Evolutionary conservation across 768 basidiomycete species (phyloP).

Genomic region (Cytidiella melzeri): DNA sequence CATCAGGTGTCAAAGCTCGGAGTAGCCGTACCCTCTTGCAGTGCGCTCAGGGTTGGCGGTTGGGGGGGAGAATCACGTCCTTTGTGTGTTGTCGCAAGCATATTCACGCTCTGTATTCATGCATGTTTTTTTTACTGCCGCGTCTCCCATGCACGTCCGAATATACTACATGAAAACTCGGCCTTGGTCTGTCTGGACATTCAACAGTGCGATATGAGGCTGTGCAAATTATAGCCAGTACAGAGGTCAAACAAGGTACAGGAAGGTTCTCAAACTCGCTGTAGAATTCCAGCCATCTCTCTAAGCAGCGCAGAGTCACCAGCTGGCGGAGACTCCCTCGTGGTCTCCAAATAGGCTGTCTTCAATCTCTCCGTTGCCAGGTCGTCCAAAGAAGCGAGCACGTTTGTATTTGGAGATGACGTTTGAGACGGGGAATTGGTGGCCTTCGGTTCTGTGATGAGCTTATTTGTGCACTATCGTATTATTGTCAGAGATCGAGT

Average conservation of each 20-base stretch:
- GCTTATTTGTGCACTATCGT: slow-evolving; percentile 54
- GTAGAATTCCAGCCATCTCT: slow-evolving; percentile 18
- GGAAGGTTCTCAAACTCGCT: neutral
- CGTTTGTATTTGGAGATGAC: slow-evolving; percentile 39
- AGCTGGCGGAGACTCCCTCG: slow-evolving; percentile 20
- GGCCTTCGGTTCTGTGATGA: slow-evolving; percentile 36
- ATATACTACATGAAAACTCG: neutral
- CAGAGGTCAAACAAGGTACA: no score
- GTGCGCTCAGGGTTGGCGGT: slow-evolving; percentile 7
- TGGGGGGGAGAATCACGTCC: slow-evolving; percentile 10
- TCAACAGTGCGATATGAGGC: neutral
- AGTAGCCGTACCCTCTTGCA: slow-evolving; percentile 1
- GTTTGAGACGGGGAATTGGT: slow-evolving; percentile 54
- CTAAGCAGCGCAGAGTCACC: slow-evolving; percentile 17
- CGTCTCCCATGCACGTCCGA: slow-evolving; percentile 7
- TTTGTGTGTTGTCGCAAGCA: slow-evolving; percentile 8
- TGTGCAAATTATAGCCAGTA: no score
- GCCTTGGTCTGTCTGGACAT: slow-evolving; percentile 11
- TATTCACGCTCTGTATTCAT: slow-evolving; percentile 13
- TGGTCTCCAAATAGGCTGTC: slow-evolving; percentile 41
- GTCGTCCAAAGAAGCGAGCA: slow-evolving; percentile 55
- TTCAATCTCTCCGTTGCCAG: slow-evolving; percentile 68
- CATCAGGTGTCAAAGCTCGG: slow-evolving; percentile 9
- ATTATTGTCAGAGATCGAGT: no score
- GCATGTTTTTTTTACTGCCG: slow-evolving; percentile 8